Percentiles rank a stretch among this genome's conserved stretches.
Conservation (phyloP, 495 filamentous ascomycete genomes). For the Stereocaulon alpinum region DNA sequence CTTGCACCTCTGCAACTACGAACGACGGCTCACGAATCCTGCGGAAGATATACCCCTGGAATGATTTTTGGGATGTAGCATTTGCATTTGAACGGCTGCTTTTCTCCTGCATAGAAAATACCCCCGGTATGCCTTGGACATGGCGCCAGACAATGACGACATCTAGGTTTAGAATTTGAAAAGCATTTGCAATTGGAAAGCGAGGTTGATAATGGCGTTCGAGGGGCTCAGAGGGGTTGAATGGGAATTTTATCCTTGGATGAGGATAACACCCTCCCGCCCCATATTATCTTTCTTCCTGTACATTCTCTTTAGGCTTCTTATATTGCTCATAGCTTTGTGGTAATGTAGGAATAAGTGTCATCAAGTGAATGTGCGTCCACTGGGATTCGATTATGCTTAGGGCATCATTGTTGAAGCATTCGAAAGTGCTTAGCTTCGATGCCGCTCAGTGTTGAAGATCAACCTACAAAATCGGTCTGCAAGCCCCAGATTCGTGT, state of each 20-base stretch:
- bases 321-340: neutral
- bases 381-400: neutral
- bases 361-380: neutral
- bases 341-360: neutral
- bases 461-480: no score
- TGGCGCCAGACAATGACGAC: neutral
- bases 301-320: slow-evolving; percentile 6
- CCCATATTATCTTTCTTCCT: neutral
- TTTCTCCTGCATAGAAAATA: slow-evolving; percentile 19
- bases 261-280: neutral
- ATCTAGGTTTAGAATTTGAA: slow-evolving; percentile 12
- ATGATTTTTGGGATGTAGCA: slow-evolving; percentile 22
- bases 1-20: slow-evolving; percentile 8
- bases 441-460: no score
- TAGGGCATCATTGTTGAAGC: no score
- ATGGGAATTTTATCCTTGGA: slow-evolving; percentile 3
- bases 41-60: slow-evolving; percentile 17
- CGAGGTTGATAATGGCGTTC: slow-evolving; percentile 3
- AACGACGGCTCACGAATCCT: slow-evolving; percentile 15
- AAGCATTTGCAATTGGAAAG: slow-evolving; percentile 13
- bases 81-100: slow-evolving; percentile 17
- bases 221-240: neutral
- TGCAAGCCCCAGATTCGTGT: no score
- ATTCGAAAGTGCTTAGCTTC: neutral
- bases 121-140: slow-evolving; percentile 15